A percentile compares a stretch with the other conserved stretches of the same genome.
Conservation (phyloP, 2,329 filamentous ascomycete genomes). For the Berkeleyomyces rouxiae region DNA sequence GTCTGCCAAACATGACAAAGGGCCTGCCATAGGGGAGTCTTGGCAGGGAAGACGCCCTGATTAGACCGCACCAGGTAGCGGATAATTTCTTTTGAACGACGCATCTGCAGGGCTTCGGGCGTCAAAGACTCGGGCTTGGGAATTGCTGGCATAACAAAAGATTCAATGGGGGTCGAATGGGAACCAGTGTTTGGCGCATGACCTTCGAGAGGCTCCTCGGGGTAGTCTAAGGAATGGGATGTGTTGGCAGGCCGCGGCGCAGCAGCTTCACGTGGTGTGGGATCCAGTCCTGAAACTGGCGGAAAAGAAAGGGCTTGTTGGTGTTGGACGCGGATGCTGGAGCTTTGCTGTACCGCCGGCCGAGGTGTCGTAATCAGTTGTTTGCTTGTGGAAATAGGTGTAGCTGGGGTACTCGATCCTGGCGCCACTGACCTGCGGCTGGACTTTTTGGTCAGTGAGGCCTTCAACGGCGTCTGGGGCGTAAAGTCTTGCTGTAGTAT, state of each 20-base stretch:
- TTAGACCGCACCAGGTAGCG: conserved; percentile 26
- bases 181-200: neutral
- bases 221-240: neutral
- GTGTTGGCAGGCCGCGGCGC: neutral
- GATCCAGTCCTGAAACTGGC: neutral
- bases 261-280: neutral
- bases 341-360: neutral
- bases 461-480: neutral
- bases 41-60: conserved; percentile 34
- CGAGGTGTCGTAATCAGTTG: neutral
- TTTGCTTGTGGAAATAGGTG: neutral
- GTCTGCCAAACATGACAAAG: conserved; percentile 29
- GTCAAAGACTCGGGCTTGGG: conserved; percentile 20
- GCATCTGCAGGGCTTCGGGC: conserved; percentile 17
- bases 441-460: neutral
- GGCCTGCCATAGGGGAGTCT: conserved; percentile 32
- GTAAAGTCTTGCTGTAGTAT: neutral
- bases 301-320: neutral
- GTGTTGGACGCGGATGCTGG: neutral
- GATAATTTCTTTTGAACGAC: conserved; percentile 26
- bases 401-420: neutral
- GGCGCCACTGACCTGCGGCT: neutral
- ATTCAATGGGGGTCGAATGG: neutral
- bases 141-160: conserved; percentile 11
- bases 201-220: neutral